Base-by-base conservation (phyloP, 202 grass and related monocot species). In the Zizania palustris region DNA sequence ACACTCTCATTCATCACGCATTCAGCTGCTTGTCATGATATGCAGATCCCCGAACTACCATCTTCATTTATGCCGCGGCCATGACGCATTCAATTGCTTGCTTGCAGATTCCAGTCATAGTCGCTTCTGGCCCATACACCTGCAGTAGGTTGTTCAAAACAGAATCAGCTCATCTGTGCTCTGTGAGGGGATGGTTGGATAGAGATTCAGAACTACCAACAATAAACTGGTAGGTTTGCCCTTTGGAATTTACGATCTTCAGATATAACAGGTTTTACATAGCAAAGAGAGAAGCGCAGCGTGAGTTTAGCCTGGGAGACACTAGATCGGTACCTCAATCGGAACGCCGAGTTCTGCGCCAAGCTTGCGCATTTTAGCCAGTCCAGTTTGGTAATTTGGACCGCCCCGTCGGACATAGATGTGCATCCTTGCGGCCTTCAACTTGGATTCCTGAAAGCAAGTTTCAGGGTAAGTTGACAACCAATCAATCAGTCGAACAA, bases 51-150 rank as follows among this genome's bases (percentile, higher is more conserved):
- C 49, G 28, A 62, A 80, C 83, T 54, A 75, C 40, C 65, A 59
- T 38, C 18, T 19, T 0, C 0, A 1, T 69, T 86, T 84, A 94
- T 15, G 85, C 83, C 33, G 88, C 69, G 48, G 88, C 81, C 85
- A 87, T 89, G 72, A 91, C 63, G 78, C 93, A 97, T 74, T 93
- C 88, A 86, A 93, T 97, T 68, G 93, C 93, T 73, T 93, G 81
- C 19, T 93, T 93, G 86, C 90, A 93, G 45, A 97, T 97, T 39
- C 91, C 88, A n/a, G 93, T 97, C 93, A 93, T 91, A 10, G 93
- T 97, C 18, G 63, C 93, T 73, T 97, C 93, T 40, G 93, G 90
- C 11, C 90, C 93, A 74, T 91, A 97, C 21, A 97, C 93, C 93
- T 97, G 61, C 46, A 80, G 37, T 78, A 36, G 15, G 73, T 62